Conservation (phyloP, 345 rosid genomes). For the Brassica juncea region DNA sequence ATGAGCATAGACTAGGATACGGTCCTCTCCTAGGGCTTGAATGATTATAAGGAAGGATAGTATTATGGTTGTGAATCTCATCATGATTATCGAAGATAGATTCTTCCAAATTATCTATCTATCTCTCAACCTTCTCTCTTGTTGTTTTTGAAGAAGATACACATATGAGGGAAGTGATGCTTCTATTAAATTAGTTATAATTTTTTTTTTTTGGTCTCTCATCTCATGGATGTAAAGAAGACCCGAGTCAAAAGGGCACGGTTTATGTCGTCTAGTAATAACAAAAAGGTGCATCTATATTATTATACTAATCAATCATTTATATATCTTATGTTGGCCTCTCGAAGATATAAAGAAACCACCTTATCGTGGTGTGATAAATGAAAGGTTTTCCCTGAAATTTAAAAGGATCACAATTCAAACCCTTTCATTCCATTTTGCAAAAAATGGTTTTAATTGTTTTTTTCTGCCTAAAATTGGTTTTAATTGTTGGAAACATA, state of each 20-base stretch:
- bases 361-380: background rate
- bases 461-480: background rate
- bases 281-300: conserved; percentile 29
- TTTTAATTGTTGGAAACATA: background rate
- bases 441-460: background rate
- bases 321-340: background rate
- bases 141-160: background rate
- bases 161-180: background rate
- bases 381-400: background rate
- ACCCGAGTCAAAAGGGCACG: conserved; percentile 32
- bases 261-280: conserved; percentile 29
- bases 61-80: conserved; percentile 17
- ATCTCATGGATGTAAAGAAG: conserved; percentile 17
- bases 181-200: background rate
- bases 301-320: conserved; percentile 4
- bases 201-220: background rate
- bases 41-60: conserved; percentile 16
- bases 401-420: background rate
- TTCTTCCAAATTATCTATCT: conserved; percentile 9
- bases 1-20: conserved; percentile 25
- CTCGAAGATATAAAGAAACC: background rate
- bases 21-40: conserved; percentile 29
- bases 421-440: background rate
- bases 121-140: conserved; percentile 1
- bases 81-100: background rate